Evolutionary conservation across 2,329 filamentous ascomycete genomes (phyloP).

Genomic region (Colletotrichum camelliae): DNA sequence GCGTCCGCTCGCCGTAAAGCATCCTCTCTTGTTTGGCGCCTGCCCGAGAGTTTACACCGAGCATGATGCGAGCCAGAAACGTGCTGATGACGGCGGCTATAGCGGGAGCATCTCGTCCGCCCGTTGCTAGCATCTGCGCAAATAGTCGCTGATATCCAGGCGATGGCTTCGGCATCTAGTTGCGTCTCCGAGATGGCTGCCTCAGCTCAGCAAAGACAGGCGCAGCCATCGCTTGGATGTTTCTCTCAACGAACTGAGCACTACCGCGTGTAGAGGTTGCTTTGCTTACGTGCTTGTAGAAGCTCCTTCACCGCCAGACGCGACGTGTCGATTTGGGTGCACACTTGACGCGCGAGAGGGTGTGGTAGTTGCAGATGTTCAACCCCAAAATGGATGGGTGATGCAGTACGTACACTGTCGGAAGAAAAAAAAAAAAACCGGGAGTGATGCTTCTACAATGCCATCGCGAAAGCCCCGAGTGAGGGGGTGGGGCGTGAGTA

Average conservation of each 20-base stretch:
- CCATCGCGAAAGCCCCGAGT: conserved; percentile 7
- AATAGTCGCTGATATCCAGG: neutral
- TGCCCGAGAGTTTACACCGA: neutral
- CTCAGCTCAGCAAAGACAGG: neutral
- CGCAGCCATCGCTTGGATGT: neutral
- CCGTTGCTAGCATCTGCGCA: neutral
- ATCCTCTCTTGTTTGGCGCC: neutral
- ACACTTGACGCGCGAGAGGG: neutral
- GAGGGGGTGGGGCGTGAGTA: neutral
- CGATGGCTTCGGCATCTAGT: neutral
- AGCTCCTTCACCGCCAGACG: conserved; percentile 9
- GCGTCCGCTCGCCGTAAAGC: neutral
- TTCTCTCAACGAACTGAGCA: neutral
- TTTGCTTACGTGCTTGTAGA: neutral
- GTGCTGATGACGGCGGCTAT: neutral
- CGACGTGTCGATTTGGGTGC: neutral
- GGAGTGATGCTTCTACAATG: neutral
- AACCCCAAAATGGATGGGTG: neutral
- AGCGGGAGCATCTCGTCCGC: neutral
- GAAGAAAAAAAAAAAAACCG: neutral
- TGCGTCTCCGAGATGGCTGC: neutral
- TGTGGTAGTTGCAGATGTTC: conserved; percentile 8
- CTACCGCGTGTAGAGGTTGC: neutral
- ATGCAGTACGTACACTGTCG: conserved; percentile 1
- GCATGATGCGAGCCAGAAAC: neutral